These are phyloP conservation scores for Phytophthora ohioensis DNA, from an alignment of 352 stramenopile species.

Conservation along the genomic window DNA sequence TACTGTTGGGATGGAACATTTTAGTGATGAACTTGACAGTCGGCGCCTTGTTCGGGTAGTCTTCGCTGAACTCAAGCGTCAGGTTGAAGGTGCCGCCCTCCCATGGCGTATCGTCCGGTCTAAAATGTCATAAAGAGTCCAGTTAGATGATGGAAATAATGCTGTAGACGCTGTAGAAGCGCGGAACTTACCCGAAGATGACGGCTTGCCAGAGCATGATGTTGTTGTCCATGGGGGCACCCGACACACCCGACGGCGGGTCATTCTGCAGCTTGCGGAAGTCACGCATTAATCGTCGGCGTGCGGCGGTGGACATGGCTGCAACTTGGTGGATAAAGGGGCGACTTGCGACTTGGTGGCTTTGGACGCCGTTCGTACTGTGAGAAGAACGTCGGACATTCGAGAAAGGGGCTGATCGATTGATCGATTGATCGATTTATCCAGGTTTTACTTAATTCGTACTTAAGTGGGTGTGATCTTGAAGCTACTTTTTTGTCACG, in stretches of 20 bases:
- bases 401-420: constrained; percentile 29
- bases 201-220: constrained; percentile 97
- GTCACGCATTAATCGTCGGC: constrained; percentile 97
- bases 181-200: constrained; percentile 84
- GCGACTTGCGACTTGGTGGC: constrained; percentile 12
- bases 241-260: constrained; percentile 96
- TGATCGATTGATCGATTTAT: constrained; percentile 11
- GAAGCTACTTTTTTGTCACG: not conserved
- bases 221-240: constrained; percentile 98
- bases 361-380: constrained; percentile 28
- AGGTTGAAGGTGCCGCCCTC: constrained; percentile 99
- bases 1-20: constrained; percentile 99
- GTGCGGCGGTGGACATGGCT: constrained; percentile 95
- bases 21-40: constrained; percentile 99
- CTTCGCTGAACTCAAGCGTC: constrained; percentile 98
- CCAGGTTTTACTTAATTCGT: constrained; percentile 4
- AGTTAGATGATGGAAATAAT: constrained; percentile 5
- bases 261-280: constrained; percentile 99
- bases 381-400: constrained; percentile 24
- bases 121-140: constrained; percentile 43
- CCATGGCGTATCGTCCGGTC: constrained; percentile 99
- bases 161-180: not conserved
- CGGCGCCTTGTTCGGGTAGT: constrained; percentile 99
- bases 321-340: not conserved
- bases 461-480: not conserved